Evolutionary conservation across 169 alveolate species (phyloP), one percentile per base, ranked within the genome.

Genomic region (Eimeria sp.): DNA sequence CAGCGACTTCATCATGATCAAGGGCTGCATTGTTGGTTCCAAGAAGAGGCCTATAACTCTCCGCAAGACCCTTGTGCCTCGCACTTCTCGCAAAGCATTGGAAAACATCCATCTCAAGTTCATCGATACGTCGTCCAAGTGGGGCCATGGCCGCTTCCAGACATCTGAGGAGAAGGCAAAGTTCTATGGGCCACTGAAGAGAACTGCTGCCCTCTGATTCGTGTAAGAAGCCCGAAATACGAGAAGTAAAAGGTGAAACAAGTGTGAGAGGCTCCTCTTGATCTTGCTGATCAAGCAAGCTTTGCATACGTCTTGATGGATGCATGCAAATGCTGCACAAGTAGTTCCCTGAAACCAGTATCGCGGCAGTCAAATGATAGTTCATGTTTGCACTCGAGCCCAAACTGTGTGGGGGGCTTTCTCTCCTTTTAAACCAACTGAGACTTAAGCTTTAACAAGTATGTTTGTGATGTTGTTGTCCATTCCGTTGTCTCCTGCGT

Each of bases 71-170:
- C 98, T 99, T 91, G 97, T 98, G 96, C 99, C 99, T 90, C 99
- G 98, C 95, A 95, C 97, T 37, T 95, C 99, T 62, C 98, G 99
- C 95, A 98, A 97, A 95, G 99, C 99, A 54, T 97, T 98, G 91
- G 99, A 99, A 83, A 98, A 97, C 97, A 97, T 99, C 96, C 97
- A 98, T 66, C 98, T 99, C 94, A 99, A 99, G 98, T 99, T 99
- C 98, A 99, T 99, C 98, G 99, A 99, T 98, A 99, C 99, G 56
- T 98, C 99, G 20, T 99, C 99, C 97, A 99, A 99, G 98, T 98
- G 99, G 95, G 99, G 99, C 37, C 99, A 99, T 97, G 99, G 99
- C 71, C 98, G 99, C 97, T 99, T 99, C 99, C 99, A 99, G 97
- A 99, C 99, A 90, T 96, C 99, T 62, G 99, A 98, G 76, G 99